A percentile compares a stretch with the other conserved stretches of the same genome.
phyloP scores from a whole-genome alignment of 805 yeast genomes.

The Kodamaea hsintzibuensis region DNA sequence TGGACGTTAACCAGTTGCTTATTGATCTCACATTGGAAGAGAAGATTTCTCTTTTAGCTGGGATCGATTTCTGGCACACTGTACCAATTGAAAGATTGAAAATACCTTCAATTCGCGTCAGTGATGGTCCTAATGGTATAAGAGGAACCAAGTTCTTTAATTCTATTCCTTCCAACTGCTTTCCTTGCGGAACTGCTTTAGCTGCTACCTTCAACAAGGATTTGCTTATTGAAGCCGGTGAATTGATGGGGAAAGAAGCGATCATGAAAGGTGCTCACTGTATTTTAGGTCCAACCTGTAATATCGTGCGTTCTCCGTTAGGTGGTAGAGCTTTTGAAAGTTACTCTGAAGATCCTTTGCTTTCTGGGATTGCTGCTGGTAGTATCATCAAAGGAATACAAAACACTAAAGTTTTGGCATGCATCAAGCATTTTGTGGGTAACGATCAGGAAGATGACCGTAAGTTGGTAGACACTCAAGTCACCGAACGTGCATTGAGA shows the following conservation, averaged over 20 bases:
- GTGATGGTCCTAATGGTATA: slow-evolving; percentile 66
- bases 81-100: slow-evolving; percentile 15
- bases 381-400: slow-evolving; percentile 58
- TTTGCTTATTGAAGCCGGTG: slow-evolving; percentile 49
- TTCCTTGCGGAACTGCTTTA: slow-evolving; percentile 62
- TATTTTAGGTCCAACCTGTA: slow-evolving; percentile 47
- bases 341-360: slow-evolving; percentile 60
- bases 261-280: slow-evolving; percentile 53
- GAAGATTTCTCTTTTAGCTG: slow-evolving; percentile 39
- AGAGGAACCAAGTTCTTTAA: slow-evolving; percentile 58
- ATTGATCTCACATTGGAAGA: slow-evolving; percentile 35
- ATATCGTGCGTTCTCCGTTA: slow-evolving; percentile 56
- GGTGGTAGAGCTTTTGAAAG: slow-evolving; percentile 67
- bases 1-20: slow-evolving; percentile 33
- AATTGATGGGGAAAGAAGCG: slow-evolving; percentile 55
- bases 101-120: slow-evolving; percentile 17
- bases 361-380: slow-evolving; percentile 49
- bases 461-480: slow-evolving; percentile 45
- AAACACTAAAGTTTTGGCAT: slow-evolving; percentile 48
- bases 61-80: slow-evolving; percentile 20
- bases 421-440: slow-evolving; percentile 62
- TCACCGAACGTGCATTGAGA: slow-evolving; percentile 61
- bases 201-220: slow-evolving; percentile 58
- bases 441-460: slow-evolving; percentile 64
- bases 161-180: slow-evolving; percentile 54